These are phyloP conservation scores for Recurvomyces mirabilis DNA, from an alignment of 495 filamentous ascomycete species.

Conservation along the genomic window DNA sequence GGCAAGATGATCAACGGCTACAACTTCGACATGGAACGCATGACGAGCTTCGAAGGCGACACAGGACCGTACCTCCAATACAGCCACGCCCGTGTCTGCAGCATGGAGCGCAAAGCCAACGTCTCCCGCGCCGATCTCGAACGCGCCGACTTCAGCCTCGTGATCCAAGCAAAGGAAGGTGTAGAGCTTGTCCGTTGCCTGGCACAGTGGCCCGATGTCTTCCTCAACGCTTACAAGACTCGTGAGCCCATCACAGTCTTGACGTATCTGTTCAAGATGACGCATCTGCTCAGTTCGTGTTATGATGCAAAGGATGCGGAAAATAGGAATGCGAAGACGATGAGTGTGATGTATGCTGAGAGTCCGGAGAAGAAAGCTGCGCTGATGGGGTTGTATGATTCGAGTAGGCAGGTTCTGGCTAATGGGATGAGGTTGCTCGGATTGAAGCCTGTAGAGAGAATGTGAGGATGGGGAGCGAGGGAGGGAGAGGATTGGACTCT, in stretches of 20 bases:
- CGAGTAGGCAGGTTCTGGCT: conserved; percentile 29
- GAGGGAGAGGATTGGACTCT: too few relatives aligned
- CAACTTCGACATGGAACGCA: conserved; percentile 55
- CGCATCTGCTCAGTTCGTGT: conserved; percentile 26
- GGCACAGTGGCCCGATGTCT: conserved; percentile 52
- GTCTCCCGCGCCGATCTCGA: conserved; percentile 35
- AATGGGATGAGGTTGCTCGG: conserved; percentile 37
- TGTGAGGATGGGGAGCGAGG: conserved; percentile 8
- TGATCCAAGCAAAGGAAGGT: conserved; percentile 42
- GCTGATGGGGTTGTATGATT: conserved; percentile 30
- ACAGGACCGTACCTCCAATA: conserved; percentile 63
- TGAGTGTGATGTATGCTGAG: conserved; percentile 23
- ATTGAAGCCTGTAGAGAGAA: conserved; percentile 36
- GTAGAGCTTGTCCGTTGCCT: conserved; percentile 48
- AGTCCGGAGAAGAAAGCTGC: conserved; percentile 26
- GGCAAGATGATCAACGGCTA: conserved; percentile 59
- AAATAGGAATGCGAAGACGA: conserved; percentile 25
- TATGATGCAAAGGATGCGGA: conserved; percentile 32
- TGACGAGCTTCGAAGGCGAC: conserved; percentile 61
- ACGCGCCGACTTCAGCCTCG: conserved; percentile 43
- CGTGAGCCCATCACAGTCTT: conserved; percentile 50
- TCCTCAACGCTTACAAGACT: conserved; percentile 50
- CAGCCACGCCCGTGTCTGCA: conserved; percentile 56
- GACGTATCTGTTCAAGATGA: conserved; percentile 36
- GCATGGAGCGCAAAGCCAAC: conserved; percentile 45